Conservation (phyloP, 1,284 basidiomycete species). For the Pseudozyma sp. region DNA sequence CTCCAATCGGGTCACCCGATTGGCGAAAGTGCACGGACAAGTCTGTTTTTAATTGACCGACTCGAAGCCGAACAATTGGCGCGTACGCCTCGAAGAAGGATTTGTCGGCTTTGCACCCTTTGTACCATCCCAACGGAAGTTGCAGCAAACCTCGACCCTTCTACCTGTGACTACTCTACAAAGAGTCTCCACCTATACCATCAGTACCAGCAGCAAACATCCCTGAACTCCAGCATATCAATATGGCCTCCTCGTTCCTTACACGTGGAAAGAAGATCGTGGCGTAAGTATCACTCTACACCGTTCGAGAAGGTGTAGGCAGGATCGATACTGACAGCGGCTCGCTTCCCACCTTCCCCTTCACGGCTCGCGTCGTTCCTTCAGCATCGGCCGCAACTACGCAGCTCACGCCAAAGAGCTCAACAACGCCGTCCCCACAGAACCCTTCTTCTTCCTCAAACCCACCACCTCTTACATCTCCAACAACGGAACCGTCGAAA, state of each 20-base stretch:
- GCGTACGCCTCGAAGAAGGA: slow-evolving; percentile 5
- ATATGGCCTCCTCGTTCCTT: slow-evolving; percentile 36
- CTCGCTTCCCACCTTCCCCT: not conserved
- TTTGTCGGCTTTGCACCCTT: slow-evolving; percentile 35
- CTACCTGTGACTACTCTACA: not conserved
- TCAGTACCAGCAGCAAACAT: slow-evolving; percentile 1
- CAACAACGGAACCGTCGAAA: slow-evolving; percentile 82
- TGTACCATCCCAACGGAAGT: too few species aligned
- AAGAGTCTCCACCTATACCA: slow-evolving; percentile 4
- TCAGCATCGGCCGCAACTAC: slow-evolving; percentile 70
- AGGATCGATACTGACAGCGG: not conserved
- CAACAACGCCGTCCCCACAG: slow-evolving; percentile 87
- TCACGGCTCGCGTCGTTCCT: not conserved
- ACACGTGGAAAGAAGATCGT: slow-evolving; percentile 52
- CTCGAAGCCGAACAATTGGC: not conserved
- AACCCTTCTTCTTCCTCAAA: slow-evolving; percentile 99
- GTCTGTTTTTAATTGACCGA: not conserved
- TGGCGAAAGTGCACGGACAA: not conserved
- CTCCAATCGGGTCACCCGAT: slow-evolving; percentile 12
- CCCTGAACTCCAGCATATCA: not conserved
- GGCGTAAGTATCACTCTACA: slow-evolving; percentile 28
- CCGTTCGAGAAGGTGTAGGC: not conserved
- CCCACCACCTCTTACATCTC: slow-evolving; percentile 88
- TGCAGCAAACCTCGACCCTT: not conserved
- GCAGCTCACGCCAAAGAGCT: slow-evolving; percentile 89